Percentiles rank a stretch among this genome's conserved stretches.
phyloP scores from a whole-genome alignment of 2,329 filamentous ascomycete genomes.

The Calonectria pauciramosa region DNA sequence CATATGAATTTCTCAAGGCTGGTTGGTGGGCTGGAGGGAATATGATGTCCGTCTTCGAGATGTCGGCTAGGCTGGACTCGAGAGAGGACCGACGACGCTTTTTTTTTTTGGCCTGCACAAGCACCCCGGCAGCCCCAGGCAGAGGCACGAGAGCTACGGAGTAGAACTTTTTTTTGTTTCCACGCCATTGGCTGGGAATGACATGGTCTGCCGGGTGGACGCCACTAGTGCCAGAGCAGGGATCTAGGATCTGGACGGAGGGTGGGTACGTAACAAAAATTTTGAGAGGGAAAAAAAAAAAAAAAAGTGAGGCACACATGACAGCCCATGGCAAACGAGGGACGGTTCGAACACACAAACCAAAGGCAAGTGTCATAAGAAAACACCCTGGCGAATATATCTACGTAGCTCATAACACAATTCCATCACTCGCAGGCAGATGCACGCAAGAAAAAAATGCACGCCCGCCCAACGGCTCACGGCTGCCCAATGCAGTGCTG shows the following conservation, averaged over 20 bases:
- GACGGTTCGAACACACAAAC: slow-evolving; percentile 10
- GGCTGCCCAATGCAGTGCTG: slow-evolving; percentile 15
- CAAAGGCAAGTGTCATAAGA: neutral
- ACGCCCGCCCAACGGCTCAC: slow-evolving; percentile 33
- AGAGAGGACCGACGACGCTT: neutral
- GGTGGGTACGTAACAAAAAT: slow-evolving; percentile 14
- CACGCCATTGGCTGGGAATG: slow-evolving; percentile 51
- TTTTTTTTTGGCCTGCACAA: slow-evolving; percentile 22
- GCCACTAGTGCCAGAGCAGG: slow-evolving; percentile 44
- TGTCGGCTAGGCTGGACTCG: slow-evolving; percentile 6
- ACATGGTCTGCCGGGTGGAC: slow-evolving; percentile 51
- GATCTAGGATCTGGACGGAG: slow-evolving; percentile 32
- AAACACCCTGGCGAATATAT: neutral
- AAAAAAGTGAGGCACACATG: slow-evolving; percentile 26
- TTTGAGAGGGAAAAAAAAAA: slow-evolving; percentile 27
- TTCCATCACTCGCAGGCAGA: neutral
- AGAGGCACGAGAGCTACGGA: slow-evolving; percentile 51
- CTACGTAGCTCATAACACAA: neutral
- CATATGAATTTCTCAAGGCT: slow-evolving; percentile 30
- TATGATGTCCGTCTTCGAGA: neutral
- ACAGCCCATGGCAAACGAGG: neutral
- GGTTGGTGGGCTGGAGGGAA: slow-evolving; percentile 21
- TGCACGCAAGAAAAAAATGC: slow-evolving; percentile 10
- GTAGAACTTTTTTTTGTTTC: slow-evolving; percentile 53
- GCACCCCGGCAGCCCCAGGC: slow-evolving; percentile 27